Base-by-base conservation (phyloP, 345 rosid genomes). In the Brassica cretica region DNA sequence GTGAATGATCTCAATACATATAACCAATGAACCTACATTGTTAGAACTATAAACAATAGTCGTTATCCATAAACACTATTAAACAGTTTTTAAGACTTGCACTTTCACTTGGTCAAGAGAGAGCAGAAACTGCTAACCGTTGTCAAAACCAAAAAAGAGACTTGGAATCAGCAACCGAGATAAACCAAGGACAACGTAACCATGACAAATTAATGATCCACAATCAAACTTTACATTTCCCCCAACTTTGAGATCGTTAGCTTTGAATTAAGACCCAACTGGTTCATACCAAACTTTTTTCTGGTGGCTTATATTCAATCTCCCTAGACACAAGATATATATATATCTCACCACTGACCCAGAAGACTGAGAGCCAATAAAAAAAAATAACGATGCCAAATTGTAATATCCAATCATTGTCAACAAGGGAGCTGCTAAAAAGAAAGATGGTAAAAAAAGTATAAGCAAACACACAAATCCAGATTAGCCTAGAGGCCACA, bases 41-140 rank as follows among this genome's bases (percentile, higher is more conserved):
- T 10, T 60, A 33, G 2, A 55, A 33, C 4, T 76, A 66, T 9
- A 30, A 29, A 68, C 70, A 8, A 29, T 7, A 49, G 62, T 39
- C n/a, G 30, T 67, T 66, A 62, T 64, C 14, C 16, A 62, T 39
- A 62, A 70, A 29, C 32, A 62, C 55, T 19, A 46, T 8, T 2
- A 2, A 2, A 70, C 44, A 1, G 44, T 32, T 14, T 10, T 2
- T 0, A 4, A 25, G 51, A 85, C 95, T 89, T 81, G 89, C 98
- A 64, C 88, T 83, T 91, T 94, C 71, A 92, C 94, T 78, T 94
- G 97, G 66, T 92, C 97, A 75, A 92, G 86, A 7, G 86, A 7
- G 58, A 84, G 87, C 2, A 32, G 35, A 32, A 32, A 32, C 7
- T 32, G 35, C 35, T 32, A 6, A 29, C 1, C 35, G 0, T 32